Conservation (phyloP, 352 stramenopile species). For the Phytophthora cactorum region DNA sequence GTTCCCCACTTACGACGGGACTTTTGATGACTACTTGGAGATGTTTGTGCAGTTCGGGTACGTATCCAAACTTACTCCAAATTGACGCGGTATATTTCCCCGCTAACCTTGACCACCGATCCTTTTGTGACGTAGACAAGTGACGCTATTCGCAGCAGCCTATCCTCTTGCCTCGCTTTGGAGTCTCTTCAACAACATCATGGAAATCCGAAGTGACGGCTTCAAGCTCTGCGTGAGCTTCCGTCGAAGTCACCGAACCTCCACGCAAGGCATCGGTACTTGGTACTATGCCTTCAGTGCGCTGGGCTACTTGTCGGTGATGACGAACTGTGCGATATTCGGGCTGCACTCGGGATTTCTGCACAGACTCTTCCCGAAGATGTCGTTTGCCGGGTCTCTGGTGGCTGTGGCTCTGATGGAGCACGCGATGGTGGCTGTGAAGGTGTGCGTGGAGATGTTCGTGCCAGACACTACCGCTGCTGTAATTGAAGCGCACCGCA, state of each 20-base stretch:
- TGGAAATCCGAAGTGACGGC: slow-evolving; percentile 95
- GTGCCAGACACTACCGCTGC: slow-evolving; percentile 70
- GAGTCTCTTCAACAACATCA: slow-evolving; percentile 93
- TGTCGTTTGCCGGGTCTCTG: slow-evolving; percentile 66
- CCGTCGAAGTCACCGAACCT: slow-evolving; percentile 70
- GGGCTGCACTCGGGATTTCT: slow-evolving; percentile 90
- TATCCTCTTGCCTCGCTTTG: slow-evolving; percentile 94
- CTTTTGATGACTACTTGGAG: slow-evolving; percentile 96
- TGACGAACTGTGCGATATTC: slow-evolving; percentile 96
- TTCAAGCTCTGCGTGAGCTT: slow-evolving; percentile 94
- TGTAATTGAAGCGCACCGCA: slow-evolving; percentile 71
- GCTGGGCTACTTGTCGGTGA: slow-evolving; percentile 92
- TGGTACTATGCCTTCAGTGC: slow-evolving; percentile 93
- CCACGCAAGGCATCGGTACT: slow-evolving; percentile 89
- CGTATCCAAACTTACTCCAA: slow-evolving; percentile 18
- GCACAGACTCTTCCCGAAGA: slow-evolving; percentile 66
- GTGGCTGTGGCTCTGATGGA: slow-evolving; percentile 70
- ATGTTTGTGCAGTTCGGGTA: slow-evolving; percentile 93
- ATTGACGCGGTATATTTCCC: neutral
- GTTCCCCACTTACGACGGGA: slow-evolving; percentile 85
- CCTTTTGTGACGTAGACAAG: slow-evolving; percentile 69
- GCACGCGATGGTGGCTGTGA: slow-evolving; percentile 80
- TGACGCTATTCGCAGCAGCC: slow-evolving; percentile 94
- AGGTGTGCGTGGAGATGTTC: slow-evolving; percentile 83
- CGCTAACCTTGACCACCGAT: slow-evolving; percentile 5